Evolutionary conservation across 495 filamentous ascomycete species (phyloP).

Genomic region (Talaromyces ruber): DNA sequence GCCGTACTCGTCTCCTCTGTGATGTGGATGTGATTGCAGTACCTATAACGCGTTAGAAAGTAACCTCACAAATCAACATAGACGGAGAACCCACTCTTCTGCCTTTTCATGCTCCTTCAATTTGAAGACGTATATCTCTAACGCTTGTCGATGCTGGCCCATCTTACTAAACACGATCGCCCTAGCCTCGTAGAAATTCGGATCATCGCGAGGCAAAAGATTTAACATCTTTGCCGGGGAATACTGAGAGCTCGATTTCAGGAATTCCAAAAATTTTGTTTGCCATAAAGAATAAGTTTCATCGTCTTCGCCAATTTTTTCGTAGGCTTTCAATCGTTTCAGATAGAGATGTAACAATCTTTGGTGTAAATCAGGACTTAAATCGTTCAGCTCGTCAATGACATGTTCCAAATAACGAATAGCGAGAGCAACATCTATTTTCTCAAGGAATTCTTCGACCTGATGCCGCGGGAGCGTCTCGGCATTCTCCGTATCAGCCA

Average conservation of each 20-base stretch:
- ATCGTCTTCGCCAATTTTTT: conserved; percentile 24
- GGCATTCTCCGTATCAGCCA: conserved; percentile 90
- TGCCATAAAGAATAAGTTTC: conserved; percentile 44
- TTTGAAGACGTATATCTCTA: conserved; percentile 96
- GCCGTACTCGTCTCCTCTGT: conserved; percentile 34
- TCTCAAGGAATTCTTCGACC: conserved; percentile 65
- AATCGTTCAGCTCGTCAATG: conserved; percentile 77
- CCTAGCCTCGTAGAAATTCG: conserved; percentile 80
- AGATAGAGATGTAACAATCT: conserved; percentile 70
- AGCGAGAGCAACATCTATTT: conserved; percentile 60
- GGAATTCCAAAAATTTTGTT: conserved; percentile 60
- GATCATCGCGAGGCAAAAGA: conserved; percentile 71
- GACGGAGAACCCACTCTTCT: conserved; percentile 59
- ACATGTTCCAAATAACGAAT: conserved; percentile 86
- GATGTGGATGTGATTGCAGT: conserved; percentile 79
- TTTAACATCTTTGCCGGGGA: conserved; percentile 65
- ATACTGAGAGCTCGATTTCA: conserved; percentile 72
- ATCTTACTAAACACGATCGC: conserved; percentile 92
- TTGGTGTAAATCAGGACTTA: conserved; percentile 81
- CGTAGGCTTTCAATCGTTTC: conserved; percentile 43
- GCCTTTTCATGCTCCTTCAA: conserved; percentile 79
- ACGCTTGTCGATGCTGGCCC: conserved; percentile 86
- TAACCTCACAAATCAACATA: not conserved
- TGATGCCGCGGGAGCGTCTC: conserved; percentile 73
- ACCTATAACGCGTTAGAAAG: conserved; percentile 38